A percentile compares a stretch with the other conserved stretches of the same genome.
phyloP scores from a whole-genome alignment of 23 red algal species.

The Gracilaria gracilis region DNA sequence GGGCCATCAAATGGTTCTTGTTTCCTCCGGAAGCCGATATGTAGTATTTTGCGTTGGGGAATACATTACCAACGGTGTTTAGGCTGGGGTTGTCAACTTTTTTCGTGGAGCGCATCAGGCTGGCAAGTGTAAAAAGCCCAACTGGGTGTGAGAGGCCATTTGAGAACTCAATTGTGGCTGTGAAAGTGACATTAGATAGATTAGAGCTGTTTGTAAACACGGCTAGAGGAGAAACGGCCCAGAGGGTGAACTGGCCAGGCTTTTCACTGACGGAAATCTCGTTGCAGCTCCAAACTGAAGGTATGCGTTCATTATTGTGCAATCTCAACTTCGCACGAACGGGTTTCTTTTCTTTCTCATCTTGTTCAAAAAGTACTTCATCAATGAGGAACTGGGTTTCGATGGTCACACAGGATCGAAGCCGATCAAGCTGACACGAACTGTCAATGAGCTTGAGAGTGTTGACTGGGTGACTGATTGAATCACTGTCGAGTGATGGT shows the following conservation, averaged over 20 bases:
- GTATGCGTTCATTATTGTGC: not conserved
- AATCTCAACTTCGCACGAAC: conserved; percentile 15
- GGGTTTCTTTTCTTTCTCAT: not conserved
- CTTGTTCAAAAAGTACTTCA: not conserved
- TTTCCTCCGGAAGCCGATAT: not conserved
- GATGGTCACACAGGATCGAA: conserved; percentile 1
- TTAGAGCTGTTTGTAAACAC: conserved; percentile 22
- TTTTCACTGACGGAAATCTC: conserved; percentile 1
- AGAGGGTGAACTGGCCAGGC: not conserved
- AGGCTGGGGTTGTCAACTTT: not conserved
- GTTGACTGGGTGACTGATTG: not conserved
- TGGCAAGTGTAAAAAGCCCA: conserved; percentile 20
- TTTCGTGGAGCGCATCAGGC: not conserved
- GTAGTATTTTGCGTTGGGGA: not conserved
- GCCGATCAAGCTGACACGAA: not conserved
- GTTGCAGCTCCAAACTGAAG: conserved; percentile 20
- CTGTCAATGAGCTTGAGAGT: not conserved
- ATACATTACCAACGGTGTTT: not conserved
- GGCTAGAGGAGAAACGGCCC: not conserved
- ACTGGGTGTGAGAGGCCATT: not conserved
- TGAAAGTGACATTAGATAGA: conserved; percentile 5
- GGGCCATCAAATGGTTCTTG: not conserved
- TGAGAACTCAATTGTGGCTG: not conserved
- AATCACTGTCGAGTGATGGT: not conserved
- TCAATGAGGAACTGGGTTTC: not conserved